Conservation (phyloP, 257 asterid genomes). For the Verbena officinalis region DNA sequence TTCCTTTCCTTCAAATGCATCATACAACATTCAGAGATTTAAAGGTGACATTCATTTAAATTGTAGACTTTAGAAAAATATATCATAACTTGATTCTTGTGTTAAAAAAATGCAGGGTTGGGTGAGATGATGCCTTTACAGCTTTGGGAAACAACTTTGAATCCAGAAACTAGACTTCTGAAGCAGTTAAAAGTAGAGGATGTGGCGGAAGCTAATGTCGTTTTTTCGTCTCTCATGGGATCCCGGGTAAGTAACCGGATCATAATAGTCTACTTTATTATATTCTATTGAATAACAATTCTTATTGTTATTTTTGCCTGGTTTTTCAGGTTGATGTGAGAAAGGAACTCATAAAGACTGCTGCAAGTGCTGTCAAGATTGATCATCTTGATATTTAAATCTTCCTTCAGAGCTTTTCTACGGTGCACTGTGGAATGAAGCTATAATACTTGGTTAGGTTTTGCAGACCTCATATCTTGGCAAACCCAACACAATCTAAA, state of each 20-base stretch:
- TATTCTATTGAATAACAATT: not conserved
- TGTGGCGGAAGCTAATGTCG: conserved; percentile 82
- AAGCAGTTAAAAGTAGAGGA: conserved; percentile 86
- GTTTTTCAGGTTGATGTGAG: conserved; percentile 76
- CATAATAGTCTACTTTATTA: not conserved
- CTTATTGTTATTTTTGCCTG: conserved; percentile 6
- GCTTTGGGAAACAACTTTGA: conserved; percentile 98
- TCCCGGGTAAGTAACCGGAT: conserved; percentile 67
- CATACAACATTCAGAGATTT: conserved; percentile 95
- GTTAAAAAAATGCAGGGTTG: conserved; percentile 60
- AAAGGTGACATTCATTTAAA: conserved; percentile 54
- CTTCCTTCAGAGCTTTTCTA: not conserved
- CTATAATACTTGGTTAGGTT: not conserved
- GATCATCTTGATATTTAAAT: conserved; percentile 78
- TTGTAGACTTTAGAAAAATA: not conserved
- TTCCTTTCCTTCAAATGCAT: conserved; percentile 88
- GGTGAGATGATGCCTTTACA: conserved; percentile 99
- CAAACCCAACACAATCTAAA: not conserved
- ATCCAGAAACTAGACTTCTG: conserved; percentile 78
- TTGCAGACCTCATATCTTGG: not conserved
- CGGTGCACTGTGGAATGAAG: not conserved
- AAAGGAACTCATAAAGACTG: conserved; percentile 70
- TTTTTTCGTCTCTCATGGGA: conserved; percentile 97
- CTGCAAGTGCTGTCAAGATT: conserved; percentile 56
- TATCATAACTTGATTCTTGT: not conserved